Evolutionary conservation across 805 yeast genomes (phyloP).

Genomic region (Kuraishia borneana): DNA sequence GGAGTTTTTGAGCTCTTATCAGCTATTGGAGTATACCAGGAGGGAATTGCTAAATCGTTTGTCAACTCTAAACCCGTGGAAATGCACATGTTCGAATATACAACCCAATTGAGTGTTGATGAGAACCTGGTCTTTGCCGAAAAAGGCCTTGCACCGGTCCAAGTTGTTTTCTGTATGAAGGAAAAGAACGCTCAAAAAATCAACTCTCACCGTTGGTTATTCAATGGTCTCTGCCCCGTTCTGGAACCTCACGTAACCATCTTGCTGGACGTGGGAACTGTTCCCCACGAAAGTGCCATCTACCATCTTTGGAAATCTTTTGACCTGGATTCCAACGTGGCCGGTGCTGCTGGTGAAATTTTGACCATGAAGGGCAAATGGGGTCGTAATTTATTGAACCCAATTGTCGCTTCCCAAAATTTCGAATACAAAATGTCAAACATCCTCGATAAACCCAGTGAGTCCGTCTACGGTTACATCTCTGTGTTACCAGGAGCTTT

Average conservation of each 20-base stretch:
- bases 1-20: slow-evolving; percentile 82
- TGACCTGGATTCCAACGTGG: slow-evolving; percentile 92
- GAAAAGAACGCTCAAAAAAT: slow-evolving; percentile 89
- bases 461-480: slow-evolving; percentile 86
- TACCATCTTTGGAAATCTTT: slow-evolving; percentile 97
- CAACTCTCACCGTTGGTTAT: slow-evolving; percentile 96
- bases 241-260: slow-evolving; percentile 87
- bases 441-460: slow-evolving; percentile 88
- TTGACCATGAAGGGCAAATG: slow-evolving; percentile 89
- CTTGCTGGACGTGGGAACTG: slow-evolving; percentile 93
- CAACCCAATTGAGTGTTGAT: slow-evolving; percentile 90
- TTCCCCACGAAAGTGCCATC: slow-evolving; percentile 79
- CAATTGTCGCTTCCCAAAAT: slow-evolving; percentile 91
- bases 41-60: slow-evolving; percentile 89
- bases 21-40: slow-evolving; percentile 95
- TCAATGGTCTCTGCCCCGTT: slow-evolving; percentile 88
- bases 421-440: slow-evolving; percentile 97
- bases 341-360: slow-evolving; percentile 98
- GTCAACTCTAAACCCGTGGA: slow-evolving; percentile 88
- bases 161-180: slow-evolving; percentile 82
- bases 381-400: slow-evolving; percentile 74
- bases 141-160: slow-evolving; percentile 89
- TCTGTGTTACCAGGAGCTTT: slow-evolving; percentile 93
- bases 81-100: slow-evolving; percentile 91
- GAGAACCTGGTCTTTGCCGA: slow-evolving; percentile 82